Evolutionary conservation across 2,329 filamentous ascomycete genomes (phyloP), one percentile per base, ranked within the genome.

Genomic region (Scedosporium minutisporum): DNA sequence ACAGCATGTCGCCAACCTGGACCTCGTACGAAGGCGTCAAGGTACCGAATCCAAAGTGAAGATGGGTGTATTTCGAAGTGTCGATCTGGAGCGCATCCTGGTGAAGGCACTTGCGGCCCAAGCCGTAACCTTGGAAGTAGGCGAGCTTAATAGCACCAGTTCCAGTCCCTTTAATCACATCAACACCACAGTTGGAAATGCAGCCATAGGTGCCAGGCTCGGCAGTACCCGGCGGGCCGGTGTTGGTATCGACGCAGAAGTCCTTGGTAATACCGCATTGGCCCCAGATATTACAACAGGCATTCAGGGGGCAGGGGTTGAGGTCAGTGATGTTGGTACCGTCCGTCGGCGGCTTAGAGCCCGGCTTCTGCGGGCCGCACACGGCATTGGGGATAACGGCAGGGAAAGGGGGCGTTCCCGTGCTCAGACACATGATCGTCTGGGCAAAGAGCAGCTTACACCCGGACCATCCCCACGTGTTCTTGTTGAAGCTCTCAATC

Each of bases 251-350:
- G 16, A 66, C 70, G 67, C 79, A 82, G 65, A 80, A 80, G 14
- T 77, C 77, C 14, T 57, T 65, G 0, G 76, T 78, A 0, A 72
- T 72, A 4, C 79, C 80, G 33, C 80, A 82, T 55, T 77, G 38
- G 7, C 29, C 29, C 29, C 29, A 33, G 29, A 33, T 33, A 33
- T 33, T 33, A 9, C 29, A 33, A 33, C 29, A 33, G 29, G 29
- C 29, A 3, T 33, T 33, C 29, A 33, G 29, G 29, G 29, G 29
- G 7, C 29, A 33, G 29, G 29, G 29, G 29, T 33, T 33, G 7
- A 33, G 29, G 3, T 33, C 29, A 9, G 29, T 9, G 29, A 33
- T 33, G 5, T 33, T 33, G 29, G 29, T 9, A 33, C 29, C 29
- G 3, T 29, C 27, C 27, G 29, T 9, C 7, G 7, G 6, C 29